These are phyloP conservation scores for Sugiyamaella japonica DNA, from an alignment of 1,139 yeast genomes.

Conservation along the genomic window DNA sequence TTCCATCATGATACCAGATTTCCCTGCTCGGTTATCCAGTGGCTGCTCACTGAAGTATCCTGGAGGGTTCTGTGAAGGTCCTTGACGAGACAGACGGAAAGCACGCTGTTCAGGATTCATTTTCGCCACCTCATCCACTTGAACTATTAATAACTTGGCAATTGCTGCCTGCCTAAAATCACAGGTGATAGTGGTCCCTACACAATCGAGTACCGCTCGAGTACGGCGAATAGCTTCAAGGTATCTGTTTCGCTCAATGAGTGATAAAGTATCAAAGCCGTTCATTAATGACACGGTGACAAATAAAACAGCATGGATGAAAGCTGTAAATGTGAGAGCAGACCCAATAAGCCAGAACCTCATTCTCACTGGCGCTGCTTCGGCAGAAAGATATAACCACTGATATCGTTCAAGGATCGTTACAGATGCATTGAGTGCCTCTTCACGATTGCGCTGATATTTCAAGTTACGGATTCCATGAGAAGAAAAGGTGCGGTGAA, in stretches of 20 bases:
- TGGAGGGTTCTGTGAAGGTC: not conserved
- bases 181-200: constrained; percentile 19
- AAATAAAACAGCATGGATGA: constrained; percentile 31
- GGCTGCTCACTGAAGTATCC: not conserved
- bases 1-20: constrained; percentile 24
- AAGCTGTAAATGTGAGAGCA: constrained; percentile 25
- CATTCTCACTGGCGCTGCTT: constrained; percentile 28
- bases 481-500: constrained; percentile 38
- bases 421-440: constrained; percentile 34
- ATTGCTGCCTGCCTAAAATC: constrained; percentile 21
- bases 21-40: not conserved
- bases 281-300: constrained; percentile 30
- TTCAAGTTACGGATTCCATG: constrained; percentile 23
- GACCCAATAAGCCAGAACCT: constrained; percentile 31
- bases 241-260: constrained; percentile 19
- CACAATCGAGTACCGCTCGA: constrained; percentile 22
- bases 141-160: constrained; percentile 23
- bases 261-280: constrained; percentile 24
- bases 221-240: constrained; percentile 19
- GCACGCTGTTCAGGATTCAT: constrained; percentile 29
- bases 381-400: constrained; percentile 36
- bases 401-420: constrained; percentile 34
- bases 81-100: constrained; percentile 8
- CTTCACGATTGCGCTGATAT: constrained; percentile 33
- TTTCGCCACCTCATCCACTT: constrained; percentile 24